Base-by-base conservation (phyloP, 306 rosid species). In the Glycine latifolia region DNA sequence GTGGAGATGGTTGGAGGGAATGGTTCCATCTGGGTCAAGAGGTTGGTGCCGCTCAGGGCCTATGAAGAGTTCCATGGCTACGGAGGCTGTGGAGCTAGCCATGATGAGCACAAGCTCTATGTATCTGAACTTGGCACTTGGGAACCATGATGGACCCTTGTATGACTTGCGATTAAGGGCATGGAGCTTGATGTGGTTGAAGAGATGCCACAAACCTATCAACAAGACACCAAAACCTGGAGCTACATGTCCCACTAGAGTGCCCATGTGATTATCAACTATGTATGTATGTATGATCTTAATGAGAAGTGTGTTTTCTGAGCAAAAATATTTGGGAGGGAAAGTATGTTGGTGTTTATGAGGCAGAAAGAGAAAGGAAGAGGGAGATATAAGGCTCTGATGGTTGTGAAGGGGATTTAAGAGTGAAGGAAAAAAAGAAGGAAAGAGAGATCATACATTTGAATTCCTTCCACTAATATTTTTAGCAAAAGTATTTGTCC, bases 171-270 rank as follows among this genome's bases (percentile, higher is more conserved):
- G 85, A 60, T 82, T 76, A 2, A 15, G 63, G 8, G 82, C 73
- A 16, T 93, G 85, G 72, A 93, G 94, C 80, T 81, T 93, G 67
- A 86, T 90, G 84, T 91, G 85, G 88, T 93, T 93, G 47, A 86
- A 84, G 82, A 93, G 94, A 68, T 93, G 98, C 98, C 98, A 93
- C 39, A 93, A 72, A 8, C 98, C 98, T 56, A 90, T 71, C 20
- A 93, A 53, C 39, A 88, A 67, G 87, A 93, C 91, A 2, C 92
- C 97, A 8, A 90, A 72, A 15, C 98, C 97, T 3, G 94, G 97
- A 9, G 84, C 86, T 4, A 93, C 93, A 46, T 93, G 98, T 11
- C 98, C 98, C 0, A 90, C 80, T 4, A 93, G 75, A 48, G 88
- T 85, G 3, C 97, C 98, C 97, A 93, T 91, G 11, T 3, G 31